Conservation (phyloP, 306 rosid species). For the Medicago ruthenica region DNA sequence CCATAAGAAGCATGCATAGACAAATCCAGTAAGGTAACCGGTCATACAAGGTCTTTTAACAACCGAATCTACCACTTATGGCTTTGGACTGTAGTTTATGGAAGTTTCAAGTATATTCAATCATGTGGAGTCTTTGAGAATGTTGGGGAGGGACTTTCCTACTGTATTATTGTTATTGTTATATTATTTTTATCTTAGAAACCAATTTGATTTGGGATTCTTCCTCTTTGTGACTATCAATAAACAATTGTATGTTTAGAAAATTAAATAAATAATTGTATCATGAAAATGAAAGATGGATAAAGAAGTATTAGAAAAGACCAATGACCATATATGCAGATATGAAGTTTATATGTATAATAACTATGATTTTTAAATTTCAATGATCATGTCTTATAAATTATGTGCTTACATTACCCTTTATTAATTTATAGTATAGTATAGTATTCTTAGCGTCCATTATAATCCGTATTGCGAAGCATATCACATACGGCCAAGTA, state of each 20-base stretch:
- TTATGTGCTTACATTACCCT: too few species aligned
- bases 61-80: constrained; percentile 50
- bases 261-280: too few species aligned
- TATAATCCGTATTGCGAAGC: too few species aligned
- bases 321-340: neutral
- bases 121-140: constrained; percentile 64
- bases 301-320: constrained; percentile 4
- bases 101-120: constrained; percentile 57
- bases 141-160: constrained; percentile 47
- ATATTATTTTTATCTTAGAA: neutral
- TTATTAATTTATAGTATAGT: too few species aligned
- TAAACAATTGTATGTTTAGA: too few species aligned
- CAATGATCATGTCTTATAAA: constrained; percentile 16
- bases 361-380: neutral
- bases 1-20: constrained; percentile 37
- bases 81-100: too few species aligned
- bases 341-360: neutral
- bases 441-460: too few species aligned
- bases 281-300: neutral
- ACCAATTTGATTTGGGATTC: constrained; percentile 45
- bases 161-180: neutral
- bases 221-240: constrained; percentile 30
- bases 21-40: constrained; percentile 54
- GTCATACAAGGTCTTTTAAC: constrained; percentile 53
- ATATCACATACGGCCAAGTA: too few species aligned